Conservation (phyloP, 2,329 filamentous ascomycete species). For the Colletotrichum musicola region DNA sequence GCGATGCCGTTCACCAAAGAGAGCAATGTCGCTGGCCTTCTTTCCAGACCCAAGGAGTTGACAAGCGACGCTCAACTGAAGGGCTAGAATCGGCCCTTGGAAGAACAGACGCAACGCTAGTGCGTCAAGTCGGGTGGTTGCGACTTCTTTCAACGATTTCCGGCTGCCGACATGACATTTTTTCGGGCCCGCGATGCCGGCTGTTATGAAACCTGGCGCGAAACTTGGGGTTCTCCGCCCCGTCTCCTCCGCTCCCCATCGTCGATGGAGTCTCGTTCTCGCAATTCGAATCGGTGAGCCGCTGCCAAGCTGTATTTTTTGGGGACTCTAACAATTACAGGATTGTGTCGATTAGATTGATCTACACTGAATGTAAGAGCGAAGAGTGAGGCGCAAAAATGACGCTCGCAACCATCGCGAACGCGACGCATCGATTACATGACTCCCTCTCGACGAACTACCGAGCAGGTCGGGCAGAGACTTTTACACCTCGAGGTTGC, state of each 20-base stretch:
- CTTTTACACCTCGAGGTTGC: background rate
- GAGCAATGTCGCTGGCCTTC: too few species aligned
- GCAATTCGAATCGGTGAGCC: background rate
- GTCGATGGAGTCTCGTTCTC: slow-evolving; percentile 6
- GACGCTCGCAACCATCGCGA: too few species aligned
- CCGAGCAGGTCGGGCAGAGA: background rate
- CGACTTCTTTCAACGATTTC: background rate
- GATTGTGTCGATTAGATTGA: background rate
- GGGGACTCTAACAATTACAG: background rate
- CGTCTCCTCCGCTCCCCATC: background rate
- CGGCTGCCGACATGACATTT: background rate
- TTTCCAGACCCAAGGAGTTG: too few species aligned
- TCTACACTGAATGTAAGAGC: too few species aligned
- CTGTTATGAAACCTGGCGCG: slow-evolving; percentile 29
- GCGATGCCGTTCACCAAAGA: too few species aligned
- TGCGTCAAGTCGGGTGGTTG: background rate
- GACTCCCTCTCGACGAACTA: background rate
- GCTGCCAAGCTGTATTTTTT: background rate
- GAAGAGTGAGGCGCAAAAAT: too few species aligned
- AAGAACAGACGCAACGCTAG: background rate
- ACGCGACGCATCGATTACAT: too few species aligned
- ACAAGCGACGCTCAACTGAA: background rate
- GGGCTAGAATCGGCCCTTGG: background rate
- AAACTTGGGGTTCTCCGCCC: slow-evolving; percentile 25
- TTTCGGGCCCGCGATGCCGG: slow-evolving; percentile 8